Evolutionary conservation across 164 flowering plant genomes (phyloP).

Genomic region (Chimonanthus praecox): DNA sequence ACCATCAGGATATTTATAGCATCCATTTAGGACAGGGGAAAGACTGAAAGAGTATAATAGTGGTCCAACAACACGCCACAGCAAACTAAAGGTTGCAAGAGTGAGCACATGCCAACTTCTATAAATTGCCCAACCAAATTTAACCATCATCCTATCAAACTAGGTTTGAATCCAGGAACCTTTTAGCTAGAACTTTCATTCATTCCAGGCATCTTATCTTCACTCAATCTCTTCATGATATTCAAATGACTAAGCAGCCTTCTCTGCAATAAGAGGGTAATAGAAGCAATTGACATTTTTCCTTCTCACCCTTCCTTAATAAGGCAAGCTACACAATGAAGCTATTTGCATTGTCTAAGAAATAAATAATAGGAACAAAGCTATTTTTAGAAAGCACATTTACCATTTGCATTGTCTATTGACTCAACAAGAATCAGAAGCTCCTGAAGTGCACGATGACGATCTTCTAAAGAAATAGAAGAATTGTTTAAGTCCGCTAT

Average conservation of each 20-base stretch:
- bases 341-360: no score
- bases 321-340: neutral
- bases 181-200: neutral
- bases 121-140: no score
- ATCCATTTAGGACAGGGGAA: no score
- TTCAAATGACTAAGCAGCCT: neutral
- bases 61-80: no score
- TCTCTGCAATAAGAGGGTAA: neutral
- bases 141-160: no score
- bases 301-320: neutral
- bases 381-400: neutral
- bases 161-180: neutral
- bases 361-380: neutral
- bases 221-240: no score
- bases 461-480: conserved; percentile 63
- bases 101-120: no score
- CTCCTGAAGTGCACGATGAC: conserved; percentile 67
- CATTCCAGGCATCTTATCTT: neutral
- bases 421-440: conserved; percentile 83
- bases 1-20: no score
- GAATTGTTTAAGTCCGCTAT: conserved; percentile 70
- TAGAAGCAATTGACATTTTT: neutral
- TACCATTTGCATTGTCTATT: conserved; percentile 93
- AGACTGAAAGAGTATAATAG: no score
- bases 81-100: no score